These are phyloP conservation scores for Musa beccarii DNA, from an alignment of 176 grass and related monocot genomes.

Conservation along the genomic window DNA sequence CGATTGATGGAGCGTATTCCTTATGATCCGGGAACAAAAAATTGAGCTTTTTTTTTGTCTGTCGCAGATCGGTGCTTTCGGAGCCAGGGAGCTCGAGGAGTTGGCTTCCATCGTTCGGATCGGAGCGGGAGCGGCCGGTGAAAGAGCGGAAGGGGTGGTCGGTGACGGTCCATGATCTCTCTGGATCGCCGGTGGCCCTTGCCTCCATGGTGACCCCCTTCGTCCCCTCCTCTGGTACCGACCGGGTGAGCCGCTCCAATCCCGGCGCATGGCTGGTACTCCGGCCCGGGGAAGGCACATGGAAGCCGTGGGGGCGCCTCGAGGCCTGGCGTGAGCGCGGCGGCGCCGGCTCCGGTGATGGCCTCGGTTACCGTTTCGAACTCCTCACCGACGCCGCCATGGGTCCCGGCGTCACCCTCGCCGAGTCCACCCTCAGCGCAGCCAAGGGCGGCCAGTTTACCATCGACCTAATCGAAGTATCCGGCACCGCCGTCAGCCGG, in stretches of 20 bases:
- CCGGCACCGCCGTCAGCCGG: conserved; percentile 22
- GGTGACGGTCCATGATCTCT: conserved; percentile 89
- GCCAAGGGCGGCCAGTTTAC: conserved; percentile 75
- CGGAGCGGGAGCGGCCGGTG: conserved; percentile 28
- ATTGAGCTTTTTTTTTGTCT: background rate
- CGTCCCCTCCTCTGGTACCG: conserved; percentile 64
- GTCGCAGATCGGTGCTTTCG: conserved; percentile 26
- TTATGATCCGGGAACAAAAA: background rate
- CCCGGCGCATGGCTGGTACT: conserved; percentile 94
- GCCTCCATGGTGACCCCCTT: conserved; percentile 95
- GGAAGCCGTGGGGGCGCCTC: conserved; percentile 77
- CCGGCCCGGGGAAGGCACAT: conserved; percentile 58
- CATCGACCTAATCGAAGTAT: conserved; percentile 58
- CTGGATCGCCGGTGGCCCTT: conserved; percentile 71
- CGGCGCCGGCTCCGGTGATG: conserved; percentile 43
- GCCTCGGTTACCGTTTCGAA: conserved; percentile 78
- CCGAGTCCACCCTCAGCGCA: conserved; percentile 43
- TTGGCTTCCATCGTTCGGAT: conserved; percentile 33
- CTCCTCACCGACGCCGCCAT: conserved; percentile 50
- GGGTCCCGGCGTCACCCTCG: conserved; percentile 35
- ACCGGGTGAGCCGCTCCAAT: conserved; percentile 75
- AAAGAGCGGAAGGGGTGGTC: conserved; percentile 98
- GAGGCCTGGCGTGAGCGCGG: conserved; percentile 90
- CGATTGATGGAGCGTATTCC: background rate
- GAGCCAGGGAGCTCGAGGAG: conserved; percentile 14